Evolutionary conservation across 176 grass and related monocot species (phyloP).

Genomic region (Saccharum officinarum): DNA sequence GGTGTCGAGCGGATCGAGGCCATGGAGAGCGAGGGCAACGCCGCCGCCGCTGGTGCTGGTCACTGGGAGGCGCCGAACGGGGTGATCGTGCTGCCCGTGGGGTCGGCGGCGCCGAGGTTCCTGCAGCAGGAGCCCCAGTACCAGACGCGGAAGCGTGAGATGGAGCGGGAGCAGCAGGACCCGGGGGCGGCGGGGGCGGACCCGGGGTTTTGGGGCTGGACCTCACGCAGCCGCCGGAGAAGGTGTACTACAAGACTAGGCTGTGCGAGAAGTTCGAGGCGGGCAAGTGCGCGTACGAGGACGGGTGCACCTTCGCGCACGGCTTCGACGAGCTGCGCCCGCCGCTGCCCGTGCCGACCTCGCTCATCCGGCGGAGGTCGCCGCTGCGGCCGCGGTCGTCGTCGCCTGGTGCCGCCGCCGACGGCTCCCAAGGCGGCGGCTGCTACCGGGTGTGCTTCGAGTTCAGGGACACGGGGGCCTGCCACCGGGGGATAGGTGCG

Average conservation of each 20-base stretch:
- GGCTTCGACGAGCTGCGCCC: conserved; percentile 48
- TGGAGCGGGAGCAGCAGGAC: background rate
- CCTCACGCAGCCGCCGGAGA: conserved; percentile 12
- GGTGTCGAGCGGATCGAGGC: background rate
- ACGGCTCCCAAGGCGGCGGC: no score
- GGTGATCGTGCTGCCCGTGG: conserved; percentile 46
- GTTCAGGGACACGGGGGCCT: conserved; percentile 40
- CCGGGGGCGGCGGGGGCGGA: background rate
- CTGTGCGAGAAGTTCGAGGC: conserved; percentile 50
- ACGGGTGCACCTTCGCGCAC: conserved; percentile 61
- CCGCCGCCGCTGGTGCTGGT: background rate
- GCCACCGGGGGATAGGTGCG: conserved; percentile 42
- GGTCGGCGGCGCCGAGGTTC: background rate
- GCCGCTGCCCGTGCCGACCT: background rate
- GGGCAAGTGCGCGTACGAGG: conserved; percentile 33
- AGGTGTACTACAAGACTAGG: conserved; percentile 54
- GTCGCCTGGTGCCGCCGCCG: background rate
- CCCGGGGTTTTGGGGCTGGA: background rate
- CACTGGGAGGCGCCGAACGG: conserved; percentile 21
- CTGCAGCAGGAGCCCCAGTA: background rate
- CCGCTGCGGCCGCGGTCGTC: background rate
- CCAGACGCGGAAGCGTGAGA: background rate
- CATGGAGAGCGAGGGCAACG: conserved; percentile 16
- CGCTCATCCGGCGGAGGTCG: background rate
- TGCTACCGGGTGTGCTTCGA: conserved; percentile 36